phyloP scores from a whole-genome alignment of 2,329 filamentous ascomycete species.

The Ophiostoma novo-ulmi region DNA sequence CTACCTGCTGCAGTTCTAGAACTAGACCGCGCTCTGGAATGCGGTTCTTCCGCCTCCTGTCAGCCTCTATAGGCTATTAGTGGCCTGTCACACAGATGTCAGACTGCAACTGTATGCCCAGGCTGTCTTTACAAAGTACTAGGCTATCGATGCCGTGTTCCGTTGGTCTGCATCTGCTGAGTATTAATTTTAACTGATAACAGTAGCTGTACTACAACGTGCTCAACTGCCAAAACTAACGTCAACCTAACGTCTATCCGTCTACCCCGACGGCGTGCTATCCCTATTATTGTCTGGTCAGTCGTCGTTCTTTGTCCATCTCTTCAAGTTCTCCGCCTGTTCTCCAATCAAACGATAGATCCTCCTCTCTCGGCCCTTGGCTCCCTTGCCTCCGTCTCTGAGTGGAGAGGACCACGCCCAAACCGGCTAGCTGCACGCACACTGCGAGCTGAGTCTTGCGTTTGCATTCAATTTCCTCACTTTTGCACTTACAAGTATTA shows the following conservation, averaged over 20 bases:
- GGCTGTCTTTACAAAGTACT: background rate
- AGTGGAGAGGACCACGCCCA: constrained; percentile 9
- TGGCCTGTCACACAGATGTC: too few species aligned
- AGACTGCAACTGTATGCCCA: background rate
- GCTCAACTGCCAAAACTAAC: too few species aligned
- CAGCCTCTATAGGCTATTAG: background rate
- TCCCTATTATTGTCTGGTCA: background rate
- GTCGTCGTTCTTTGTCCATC: background rate
- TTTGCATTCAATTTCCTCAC: too few species aligned
- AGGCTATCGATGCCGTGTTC: background rate
- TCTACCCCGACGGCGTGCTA: background rate
- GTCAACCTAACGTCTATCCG: too few species aligned
- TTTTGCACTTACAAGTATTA: background rate
- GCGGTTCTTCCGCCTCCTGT: background rate
- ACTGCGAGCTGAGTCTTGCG: background rate
- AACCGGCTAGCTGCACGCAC: constrained; percentile 1
- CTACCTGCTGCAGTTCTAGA: background rate
- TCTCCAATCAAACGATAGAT: too few species aligned
- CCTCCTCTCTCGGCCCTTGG: background rate
- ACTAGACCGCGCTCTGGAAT: constrained; percentile 3
- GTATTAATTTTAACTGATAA: too few species aligned
- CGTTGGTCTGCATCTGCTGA: background rate
- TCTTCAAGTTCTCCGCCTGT: too few species aligned
- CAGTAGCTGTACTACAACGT: background rate
- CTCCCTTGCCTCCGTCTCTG: constrained; percentile 7